A percentile compares a stretch with the other conserved stretches of the same genome.
Conservation (phyloP, 139 green algal genomes). For the Tetradesmus lagerheimii region DNA sequence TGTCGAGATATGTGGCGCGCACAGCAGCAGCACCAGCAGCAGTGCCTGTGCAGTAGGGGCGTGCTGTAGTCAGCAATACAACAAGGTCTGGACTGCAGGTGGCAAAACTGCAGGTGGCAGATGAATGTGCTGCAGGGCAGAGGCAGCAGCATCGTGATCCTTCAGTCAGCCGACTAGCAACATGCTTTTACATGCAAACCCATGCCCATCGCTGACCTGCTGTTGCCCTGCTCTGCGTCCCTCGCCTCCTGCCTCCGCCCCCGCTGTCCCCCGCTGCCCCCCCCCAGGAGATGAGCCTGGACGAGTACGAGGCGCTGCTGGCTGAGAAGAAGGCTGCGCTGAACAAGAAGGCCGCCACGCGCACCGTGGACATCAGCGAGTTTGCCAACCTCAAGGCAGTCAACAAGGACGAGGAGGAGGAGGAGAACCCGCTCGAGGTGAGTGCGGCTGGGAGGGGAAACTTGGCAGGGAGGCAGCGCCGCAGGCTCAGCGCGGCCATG, state of each 20-base stretch:
- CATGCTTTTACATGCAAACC: too few species aligned
- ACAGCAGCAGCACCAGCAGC: too few species aligned
- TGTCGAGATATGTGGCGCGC: too few species aligned
- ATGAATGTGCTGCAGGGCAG: too few species aligned
- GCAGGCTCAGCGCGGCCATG: too few species aligned
- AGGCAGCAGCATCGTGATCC: too few species aligned
- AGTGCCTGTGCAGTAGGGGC: background rate
- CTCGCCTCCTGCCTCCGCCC: background rate
- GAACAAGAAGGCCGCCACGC: conserved; percentile 71
- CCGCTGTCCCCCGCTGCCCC: background rate
- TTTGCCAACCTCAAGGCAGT: conserved; percentile 52
- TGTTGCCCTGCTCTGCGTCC: background rate
- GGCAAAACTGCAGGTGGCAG: background rate
- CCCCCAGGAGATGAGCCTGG: conserved; percentile 74
- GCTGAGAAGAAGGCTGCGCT: conserved; percentile 82
- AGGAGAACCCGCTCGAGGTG: conserved; percentile 58
- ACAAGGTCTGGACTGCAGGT: background rate
- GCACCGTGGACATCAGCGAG: conserved; percentile 55
- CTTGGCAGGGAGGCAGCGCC: too few species aligned
- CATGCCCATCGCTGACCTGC: background rate
- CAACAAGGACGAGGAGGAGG: conserved; percentile 55
- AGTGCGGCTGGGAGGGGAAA: background rate
- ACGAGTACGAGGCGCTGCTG: conserved; percentile 82
- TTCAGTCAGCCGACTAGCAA: too few species aligned
- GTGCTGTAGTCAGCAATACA: too few species aligned